Conservation (phyloP, 805 yeast genomes). For the Wickerhamiella azymoides region DNA sequence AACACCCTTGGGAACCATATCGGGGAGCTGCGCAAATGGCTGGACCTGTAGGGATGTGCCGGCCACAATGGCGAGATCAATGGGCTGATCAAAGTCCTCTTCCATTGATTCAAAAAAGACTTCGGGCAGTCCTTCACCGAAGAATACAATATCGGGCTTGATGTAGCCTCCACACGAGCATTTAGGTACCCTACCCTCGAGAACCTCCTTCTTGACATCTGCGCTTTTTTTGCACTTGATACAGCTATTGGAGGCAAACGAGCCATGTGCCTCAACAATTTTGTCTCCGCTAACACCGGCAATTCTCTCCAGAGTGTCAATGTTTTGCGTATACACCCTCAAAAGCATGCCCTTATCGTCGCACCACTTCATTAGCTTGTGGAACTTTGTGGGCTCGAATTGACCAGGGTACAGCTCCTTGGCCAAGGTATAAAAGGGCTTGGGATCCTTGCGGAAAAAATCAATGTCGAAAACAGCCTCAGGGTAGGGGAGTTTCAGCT, state of each 20-base stretch:
- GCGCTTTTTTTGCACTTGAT: conserved; percentile 45
- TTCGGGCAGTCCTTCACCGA: conserved; percentile 75
- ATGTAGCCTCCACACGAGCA: conserved; percentile 68
- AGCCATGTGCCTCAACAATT: conserved; percentile 89
- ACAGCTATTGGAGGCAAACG: conserved; percentile 76
- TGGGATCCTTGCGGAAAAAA: conserved; percentile 59
- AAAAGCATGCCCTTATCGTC: conserved; percentile 48
- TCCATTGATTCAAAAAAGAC: conserved; percentile 62
- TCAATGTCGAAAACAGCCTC: conserved; percentile 93
- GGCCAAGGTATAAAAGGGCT: conserved; percentile 74
- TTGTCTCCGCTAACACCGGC: conserved; percentile 58
- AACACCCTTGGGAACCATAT: conserved; percentile 37
- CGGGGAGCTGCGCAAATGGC: conserved; percentile 80
- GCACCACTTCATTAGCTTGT: conserved; percentile 51
- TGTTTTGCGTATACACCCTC: conserved; percentile 82
- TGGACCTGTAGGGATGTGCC: conserved; percentile 84
- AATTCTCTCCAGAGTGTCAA: conserved; percentile 77
- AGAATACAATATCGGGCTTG: conserved; percentile 89
- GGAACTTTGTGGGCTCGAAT: conserved; percentile 72
- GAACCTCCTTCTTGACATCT: conserved; percentile 14
- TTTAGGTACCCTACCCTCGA: conserved; percentile 22
- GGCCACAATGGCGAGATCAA: conserved; percentile 70
- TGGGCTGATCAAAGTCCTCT: conserved; percentile 29
- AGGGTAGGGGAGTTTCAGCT: conserved; percentile 70
- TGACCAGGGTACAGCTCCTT: conserved; percentile 80